Evolutionary conservation across 2,329 filamentous ascomycete genomes (phyloP).

Genomic region (Cladosporium sp.): DNA sequence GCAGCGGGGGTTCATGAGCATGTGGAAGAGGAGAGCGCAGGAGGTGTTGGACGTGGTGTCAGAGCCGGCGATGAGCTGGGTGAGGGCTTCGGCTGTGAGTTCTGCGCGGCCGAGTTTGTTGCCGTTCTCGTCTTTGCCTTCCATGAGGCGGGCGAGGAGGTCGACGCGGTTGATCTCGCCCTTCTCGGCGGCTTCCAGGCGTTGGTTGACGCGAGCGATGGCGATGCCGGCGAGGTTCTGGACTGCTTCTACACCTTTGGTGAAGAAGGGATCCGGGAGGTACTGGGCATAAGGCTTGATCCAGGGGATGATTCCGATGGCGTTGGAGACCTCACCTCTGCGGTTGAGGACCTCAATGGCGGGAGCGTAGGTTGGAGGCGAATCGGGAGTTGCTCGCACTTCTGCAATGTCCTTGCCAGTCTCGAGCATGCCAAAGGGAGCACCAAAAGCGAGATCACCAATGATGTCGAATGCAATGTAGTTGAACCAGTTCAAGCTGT

Average conservation of each 20-base stretch:
- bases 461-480: slow-evolving; percentile 32
- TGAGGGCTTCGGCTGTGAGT: slow-evolving; percentile 82
- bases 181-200: slow-evolving; percentile 62
- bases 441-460: slow-evolving; percentile 17
- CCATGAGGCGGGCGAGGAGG: slow-evolving; percentile 76
- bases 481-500: slow-evolving; percentile 24
- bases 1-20: slow-evolving; percentile 64
- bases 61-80: slow-evolving; percentile 76
- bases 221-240: slow-evolving; percentile 82
- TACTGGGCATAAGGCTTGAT: slow-evolving; percentile 78
- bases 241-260: slow-evolving; percentile 41
- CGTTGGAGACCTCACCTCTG: slow-evolving; percentile 74
- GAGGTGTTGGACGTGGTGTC: slow-evolving; percentile 77
- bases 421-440: slow-evolving; percentile 21
- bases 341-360: slow-evolving; percentile 88
- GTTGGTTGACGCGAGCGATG: slow-evolving; percentile 71
- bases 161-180: slow-evolving; percentile 63
- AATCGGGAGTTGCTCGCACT: slow-evolving; percentile 25
- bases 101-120: slow-evolving; percentile 71
- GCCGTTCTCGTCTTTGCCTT: slow-evolving; percentile 77
- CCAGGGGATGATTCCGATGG: slow-evolving; percentile 68
- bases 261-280: slow-evolving; percentile 47
- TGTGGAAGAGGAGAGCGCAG: slow-evolving; percentile 79
- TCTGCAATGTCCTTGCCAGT: slow-evolving; percentile 29
- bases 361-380: slow-evolving; percentile 27